Evolutionary conservation across 1,139 yeast species (phyloP), one percentile per base, ranked within the genome.

Genomic region (Diutina catenulata): DNA sequence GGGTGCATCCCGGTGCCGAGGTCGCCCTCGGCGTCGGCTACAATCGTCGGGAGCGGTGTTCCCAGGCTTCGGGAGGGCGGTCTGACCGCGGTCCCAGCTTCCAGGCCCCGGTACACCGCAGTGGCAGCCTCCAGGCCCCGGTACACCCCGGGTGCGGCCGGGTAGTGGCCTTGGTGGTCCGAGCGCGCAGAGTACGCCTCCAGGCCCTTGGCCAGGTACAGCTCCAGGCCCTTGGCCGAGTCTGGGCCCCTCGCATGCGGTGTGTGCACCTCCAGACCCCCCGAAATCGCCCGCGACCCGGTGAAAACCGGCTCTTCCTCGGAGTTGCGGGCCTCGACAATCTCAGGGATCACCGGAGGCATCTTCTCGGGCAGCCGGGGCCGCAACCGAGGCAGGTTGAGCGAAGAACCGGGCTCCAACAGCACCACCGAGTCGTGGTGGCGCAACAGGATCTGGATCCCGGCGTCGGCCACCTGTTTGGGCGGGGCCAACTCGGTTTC

Each of bases 361-460:
- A 19, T 25, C 29, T 24, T 23, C 11, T 19, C 28, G 3, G 24
- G 28, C 2, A 15, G 3, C 63, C 58, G 55, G 2, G 50, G 44
- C 4, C 33, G 37, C 18, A 40, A 33, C 19, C 32, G 36, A 4
- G 37, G 33, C n/a, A 38, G 27, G 11, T 44, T 46, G n/a, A 41
- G 32, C 2, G 36, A 23, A 22, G 42, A 43, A 14, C 43, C 48
- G 14, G 23, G 39, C 37, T 8, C 47, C 43, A 25, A 39, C 37
- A 21, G 39, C 42, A 39, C 10, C 8, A 62, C 63, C n/a, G 68
- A 61, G 42, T 65, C 70, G 41, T 64, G 61, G 44, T 66, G 72
- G 38, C 72, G 56, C 36, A 66, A 56, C 3, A 64, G 53, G 5
- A 66, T 61, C 1, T 62, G 53, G 18, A 22, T 25, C 14, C 23